Evolutionary conservation across 2,329 filamentous ascomycete species (phyloP), one percentile per base, ranked within the genome.

Genomic region (Lasiodiplodia citricola): DNA sequence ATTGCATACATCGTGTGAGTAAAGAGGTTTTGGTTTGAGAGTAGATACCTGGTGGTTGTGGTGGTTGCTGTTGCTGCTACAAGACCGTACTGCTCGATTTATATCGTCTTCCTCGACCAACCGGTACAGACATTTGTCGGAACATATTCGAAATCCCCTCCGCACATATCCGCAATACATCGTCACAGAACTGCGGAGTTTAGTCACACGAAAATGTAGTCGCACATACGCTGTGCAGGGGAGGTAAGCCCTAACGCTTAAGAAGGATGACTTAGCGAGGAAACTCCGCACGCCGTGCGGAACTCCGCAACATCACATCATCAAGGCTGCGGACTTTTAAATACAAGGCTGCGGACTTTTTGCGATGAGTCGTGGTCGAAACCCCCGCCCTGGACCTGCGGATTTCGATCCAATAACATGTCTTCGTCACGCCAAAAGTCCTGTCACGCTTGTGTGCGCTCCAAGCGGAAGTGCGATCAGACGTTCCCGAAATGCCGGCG

Each of bases 381-480:
- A 14, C 23, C 3, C 16, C 11, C 23, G 10, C 23, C 38, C 31
- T n/a, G 23, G 6, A 5, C 11, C n/a, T n/a, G n/a, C 23, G 41
- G 23, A 47, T 11, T 10, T 18, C 28, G n/a, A n/a, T 11, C 25
- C 18, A 21, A 50, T 7, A 38, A 5, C 18, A 64, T 64, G 60
- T 38, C 31, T 4, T 52, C 31, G 6, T 68, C 69, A 50, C 71
- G 71, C 31, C 70, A 69, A n/a, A 72, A 72, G 41, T 72, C 71
- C 23, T 73, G 72, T 41, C n/a, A 69, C 11, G 67, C 67, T 16
- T 73, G 72, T 31, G 66, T 73, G 8, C 70, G 68, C 41, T 67
- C 69, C 2, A 73, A 73, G 64, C 67, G 71, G 37, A 72, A 67
- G 28, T 73, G 72, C 66, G 72, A 72, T 56, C 68, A 69, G 63